A percentile compares a stretch with the other conserved stretches of the same genome.
Evolutionary conservation across 352 stramenopile species (phyloP).

Genomic region (Globisporangium parvum): DNA sequence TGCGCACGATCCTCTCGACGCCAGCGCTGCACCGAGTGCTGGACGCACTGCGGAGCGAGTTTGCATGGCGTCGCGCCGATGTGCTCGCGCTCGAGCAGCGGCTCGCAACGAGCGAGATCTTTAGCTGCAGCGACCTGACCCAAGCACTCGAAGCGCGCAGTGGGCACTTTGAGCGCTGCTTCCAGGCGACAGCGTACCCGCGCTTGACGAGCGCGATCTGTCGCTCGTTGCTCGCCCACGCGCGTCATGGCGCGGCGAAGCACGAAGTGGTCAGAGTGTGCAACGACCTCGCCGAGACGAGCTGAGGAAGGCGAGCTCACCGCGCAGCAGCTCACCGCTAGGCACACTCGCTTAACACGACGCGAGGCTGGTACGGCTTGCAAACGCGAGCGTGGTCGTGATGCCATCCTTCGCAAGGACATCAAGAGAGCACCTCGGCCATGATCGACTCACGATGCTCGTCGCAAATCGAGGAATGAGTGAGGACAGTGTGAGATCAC

Average conservation of each 20-base stretch:
- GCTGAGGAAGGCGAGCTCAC: no score
- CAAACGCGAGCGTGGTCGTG: no score
- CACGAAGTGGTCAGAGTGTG: not conserved
- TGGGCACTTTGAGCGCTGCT: conserved; percentile 33
- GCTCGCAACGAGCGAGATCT: conserved; percentile 33
- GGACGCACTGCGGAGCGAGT: conserved; percentile 28
- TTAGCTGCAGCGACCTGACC: conserved; percentile 35
- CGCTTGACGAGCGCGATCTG: conserved; percentile 44
- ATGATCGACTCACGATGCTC: no score
- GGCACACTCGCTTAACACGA: no score
- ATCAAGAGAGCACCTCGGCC: no score
- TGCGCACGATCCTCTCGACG: conserved; percentile 20
- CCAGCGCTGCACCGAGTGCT: conserved; percentile 22
- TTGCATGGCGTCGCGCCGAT: conserved; percentile 33
- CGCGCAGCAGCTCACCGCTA: no score
- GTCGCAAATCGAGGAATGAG: no score
- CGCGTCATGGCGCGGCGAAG: conserved; percentile 5
- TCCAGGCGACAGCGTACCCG: conserved; percentile 42
- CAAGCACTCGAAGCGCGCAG: conserved; percentile 21
- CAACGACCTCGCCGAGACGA: no score
- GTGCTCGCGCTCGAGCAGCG: conserved; percentile 25
- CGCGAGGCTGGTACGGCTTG: no score
- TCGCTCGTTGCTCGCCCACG: conserved; percentile 17
- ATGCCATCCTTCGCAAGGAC: no score
- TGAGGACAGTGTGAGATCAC: no score